A percentile compares a stretch with the other conserved stretches of the same genome.
These are phyloP conservation scores for Diospyros kaki DNA, from an alignment of 148 eudicot genomes.

Conservation along the genomic window DNA sequence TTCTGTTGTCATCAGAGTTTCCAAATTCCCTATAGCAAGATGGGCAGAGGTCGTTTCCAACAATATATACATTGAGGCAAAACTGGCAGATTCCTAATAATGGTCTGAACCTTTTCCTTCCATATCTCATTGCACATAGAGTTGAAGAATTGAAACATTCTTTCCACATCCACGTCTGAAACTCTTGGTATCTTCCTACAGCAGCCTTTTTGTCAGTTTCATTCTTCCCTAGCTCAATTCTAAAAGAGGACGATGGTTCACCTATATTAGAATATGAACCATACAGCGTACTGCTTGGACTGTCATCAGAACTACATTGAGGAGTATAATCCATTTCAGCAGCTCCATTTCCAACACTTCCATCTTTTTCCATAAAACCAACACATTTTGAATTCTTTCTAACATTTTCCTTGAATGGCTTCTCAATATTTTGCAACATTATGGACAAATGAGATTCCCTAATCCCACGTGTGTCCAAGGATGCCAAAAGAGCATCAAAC, in stretches of 20 bases:
- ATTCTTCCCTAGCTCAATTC: slow-evolving; percentile 38
- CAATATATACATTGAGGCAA: slow-evolving; percentile 28
- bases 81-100: slow-evolving; percentile 39
- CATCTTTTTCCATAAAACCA: neutral
- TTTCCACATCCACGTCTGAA: slow-evolving; percentile 55
- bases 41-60: slow-evolving; percentile 29
- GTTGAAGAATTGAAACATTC: slow-evolving; percentile 39
- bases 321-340: slow-evolving; percentile 14
- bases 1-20: slow-evolving; percentile 12
- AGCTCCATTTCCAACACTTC: slow-evolving; percentile 13
- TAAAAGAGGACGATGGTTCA: slow-evolving; percentile 43
- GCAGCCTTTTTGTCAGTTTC: slow-evolving; percentile 34
- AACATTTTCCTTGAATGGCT: slow-evolving; percentile 29
- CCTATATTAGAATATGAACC: slow-evolving; percentile 25
- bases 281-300: slow-evolving; percentile 29
- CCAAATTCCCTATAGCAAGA: slow-evolving; percentile 26
- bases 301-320: slow-evolving; percentile 15
- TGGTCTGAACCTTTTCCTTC: slow-evolving; percentile 35
- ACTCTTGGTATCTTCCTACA: slow-evolving; percentile 38
- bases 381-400: slow-evolving; percentile 13
- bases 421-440: slow-evolving; percentile 47
- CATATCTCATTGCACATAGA: slow-evolving; percentile 31
- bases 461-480: slow-evolving; percentile 53
- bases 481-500: slow-evolving; percentile 46
- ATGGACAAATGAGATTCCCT: slow-evolving; percentile 56